Evolutionary conservation across 345 rosid species (phyloP), one percentile per base, ranked within the genome.

Genomic region (Brassica incana): DNA sequence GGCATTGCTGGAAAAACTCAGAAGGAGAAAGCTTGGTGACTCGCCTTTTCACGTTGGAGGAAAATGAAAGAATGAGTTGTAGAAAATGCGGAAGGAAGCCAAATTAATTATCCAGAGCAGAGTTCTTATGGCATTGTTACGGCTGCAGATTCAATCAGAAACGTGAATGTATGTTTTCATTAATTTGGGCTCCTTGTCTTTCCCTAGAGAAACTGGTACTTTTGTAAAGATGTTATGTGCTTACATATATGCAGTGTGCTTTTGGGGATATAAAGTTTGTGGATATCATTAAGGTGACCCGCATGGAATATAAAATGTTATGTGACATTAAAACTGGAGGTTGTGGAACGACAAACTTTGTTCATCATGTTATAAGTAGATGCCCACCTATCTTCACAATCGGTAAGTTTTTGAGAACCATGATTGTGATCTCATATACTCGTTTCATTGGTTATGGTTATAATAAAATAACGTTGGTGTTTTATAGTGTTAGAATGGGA

Each of bases 401-500:
- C 48, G 74, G 82, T 79, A 67, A 67, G 73, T 43, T 32, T 52
- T 9, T 58, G 8, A 71, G 9, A 20, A 73, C 8, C 18, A 67
- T 67, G 74, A 10, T 32, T 59, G 6, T 67, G 23, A 6, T 72
- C 64, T 10, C 25, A 10, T 67, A 1, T 30, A 32, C n/a, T 65
- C 38, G 14, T 18, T 38, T 73, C 14, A 45, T 20, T 38, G 23
- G 5, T 5, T 38, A 2, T 2, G 40, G 12, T 16, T 66, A 33
- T 3, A 33, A 40, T 5, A n/a, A 72, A 23, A 33, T 3, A 27
- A 50, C 29, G 14, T 29, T 32, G 15, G 48, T 59, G 32, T 62
- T 71, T 78, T 65, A 7, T 71, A 78, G 82, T 72, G 15, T 66
- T 78, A 48, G 73, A 78, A 59, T 78, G 78, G 82, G 77, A 59